phyloP scores from a whole-genome alignment of 192 early-diverging fungal genomes.

The Mycoemilia scoparia region DNA sequence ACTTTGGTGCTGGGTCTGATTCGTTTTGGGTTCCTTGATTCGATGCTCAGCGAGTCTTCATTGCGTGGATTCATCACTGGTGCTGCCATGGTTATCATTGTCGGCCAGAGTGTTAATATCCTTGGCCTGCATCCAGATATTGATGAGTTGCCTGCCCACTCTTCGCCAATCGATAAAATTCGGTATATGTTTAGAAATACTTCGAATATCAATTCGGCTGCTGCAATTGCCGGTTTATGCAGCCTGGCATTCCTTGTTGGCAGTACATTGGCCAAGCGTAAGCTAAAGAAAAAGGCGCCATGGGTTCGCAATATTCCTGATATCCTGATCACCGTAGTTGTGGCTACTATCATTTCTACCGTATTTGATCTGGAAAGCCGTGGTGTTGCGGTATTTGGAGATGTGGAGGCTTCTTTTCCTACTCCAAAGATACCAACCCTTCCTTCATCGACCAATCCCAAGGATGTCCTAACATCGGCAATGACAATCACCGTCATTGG shows the following conservation, averaged over 20 bases:
- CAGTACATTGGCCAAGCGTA: conserved; percentile 15
- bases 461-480: conserved; percentile 57
- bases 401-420: conserved; percentile 41
- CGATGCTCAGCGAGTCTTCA: conserved; percentile 81
- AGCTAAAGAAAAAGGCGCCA: conserved; percentile 11
- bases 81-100: conserved; percentile 77
- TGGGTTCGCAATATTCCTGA: conserved; percentile 77
- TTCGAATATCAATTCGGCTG: conserved; percentile 43
- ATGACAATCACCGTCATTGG: conserved; percentile 90
- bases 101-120: conserved; percentile 68
- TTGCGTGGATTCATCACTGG: conserved; percentile 90
- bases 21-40: conserved; percentile 94
- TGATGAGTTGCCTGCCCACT: conserved; percentile 27
- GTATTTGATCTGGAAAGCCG: conserved; percentile 19
- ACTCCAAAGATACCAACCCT: conserved; percentile 35
- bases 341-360: conserved; percentile 61
- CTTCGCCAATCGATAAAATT: conserved; percentile 65
- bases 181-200: conserved; percentile 46
- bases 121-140: conserved; percentile 36
- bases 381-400: conserved; percentile 65
- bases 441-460: conserved; percentile 39
- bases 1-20: conserved; percentile 89
- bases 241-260: conserved; percentile 54
- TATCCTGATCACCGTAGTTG: conserved; percentile 69
- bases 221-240: conserved; percentile 47